Base-by-base conservation (phyloP, 768 basidiomycete species). In the Mycena latifolia region DNA sequence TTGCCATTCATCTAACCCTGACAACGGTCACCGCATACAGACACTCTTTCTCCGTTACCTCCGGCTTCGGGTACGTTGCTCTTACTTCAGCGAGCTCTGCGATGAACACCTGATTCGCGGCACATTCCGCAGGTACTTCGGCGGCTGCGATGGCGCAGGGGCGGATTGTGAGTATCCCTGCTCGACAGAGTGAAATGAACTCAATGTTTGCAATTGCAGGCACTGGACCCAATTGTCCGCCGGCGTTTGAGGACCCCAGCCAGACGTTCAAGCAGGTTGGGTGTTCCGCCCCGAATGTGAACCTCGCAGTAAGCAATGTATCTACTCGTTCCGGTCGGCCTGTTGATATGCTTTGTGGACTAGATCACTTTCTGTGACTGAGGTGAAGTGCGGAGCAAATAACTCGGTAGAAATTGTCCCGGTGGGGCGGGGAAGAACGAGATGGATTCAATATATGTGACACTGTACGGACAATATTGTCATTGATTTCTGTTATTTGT, bases 121-220 rank as follows among this genome's bases (percentile, higher is more conserved):
- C 20, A 25, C 20, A 24, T 54, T 17, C n/a, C 20, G 18, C 47
- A 82, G 83, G 20, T 85, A 81, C 72, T 82, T 71, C 72, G 73
- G 79, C 59, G 83, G 83, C 11, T 85, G 83, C 55, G 75, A 83
- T 52, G 80, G 80, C 46, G 67, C 73, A 20, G 84, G 84, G 1
- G 76, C 79, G n/a, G 74, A 78, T 66, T 86, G 84, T 83, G 67
- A 73, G 80, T 68, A 8, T 22, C 53, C 25, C 9, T 15, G 11
- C 24, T 15, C 24, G 8, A 12, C 45, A 24, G 24, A 15, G 2
- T 24, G 4, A 14, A 39, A 2, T 7, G 22, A 46, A 25, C 17
- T 15, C 11, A 12, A 46, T 46, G 5, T 2, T 46, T n/a, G 11
- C 20, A n/a, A 12, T 14, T 6, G 6, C 53, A 85, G 83, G 84